These are phyloP conservation scores for Malus orientalis DNA, from an alignment of 306 rosid genomes.

Conservation along the genomic window DNA sequence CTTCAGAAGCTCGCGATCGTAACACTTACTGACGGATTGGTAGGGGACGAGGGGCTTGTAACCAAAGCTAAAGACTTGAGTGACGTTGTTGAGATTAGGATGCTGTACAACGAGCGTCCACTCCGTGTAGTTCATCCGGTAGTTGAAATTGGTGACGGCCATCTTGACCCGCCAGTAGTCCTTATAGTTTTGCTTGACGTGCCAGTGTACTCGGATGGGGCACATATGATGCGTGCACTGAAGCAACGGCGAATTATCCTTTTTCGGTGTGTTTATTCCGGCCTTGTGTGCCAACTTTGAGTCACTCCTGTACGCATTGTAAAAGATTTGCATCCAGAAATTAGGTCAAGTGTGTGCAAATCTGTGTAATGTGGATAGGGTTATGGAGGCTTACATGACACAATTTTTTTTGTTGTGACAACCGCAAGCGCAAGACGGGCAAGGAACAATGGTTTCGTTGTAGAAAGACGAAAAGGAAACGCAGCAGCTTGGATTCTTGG, in stretches of 20 bases:
- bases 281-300: constrained; percentile 47
- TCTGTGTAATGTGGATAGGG: background rate
- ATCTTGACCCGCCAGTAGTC: constrained; percentile 85
- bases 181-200: constrained; percentile 66
- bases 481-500: constrained; percentile 83
- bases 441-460: constrained; percentile 62
- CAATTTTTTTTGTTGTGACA: constrained; percentile 70
- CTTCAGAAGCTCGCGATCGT: background rate
- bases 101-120: constrained; percentile 88
- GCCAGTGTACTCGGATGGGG: constrained; percentile 83
- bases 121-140: constrained; percentile 54
- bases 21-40: constrained; percentile 66
- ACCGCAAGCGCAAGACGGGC: constrained; percentile 88
- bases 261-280: constrained; percentile 39
- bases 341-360: background rate
- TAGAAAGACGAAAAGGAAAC: constrained; percentile 93
- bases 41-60: constrained; percentile 82
- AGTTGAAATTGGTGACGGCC: constrained; percentile 74
- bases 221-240: constrained; percentile 91
- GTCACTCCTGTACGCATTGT: constrained; percentile 34
- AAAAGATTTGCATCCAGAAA: background rate
- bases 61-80: constrained; percentile 85
- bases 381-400: constrained; percentile 46
- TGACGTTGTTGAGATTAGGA: constrained; percentile 84
- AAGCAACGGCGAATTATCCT: constrained; percentile 61